Conservation (phyloP, 805 yeast species). For the Pichia cabralensis region DNA sequence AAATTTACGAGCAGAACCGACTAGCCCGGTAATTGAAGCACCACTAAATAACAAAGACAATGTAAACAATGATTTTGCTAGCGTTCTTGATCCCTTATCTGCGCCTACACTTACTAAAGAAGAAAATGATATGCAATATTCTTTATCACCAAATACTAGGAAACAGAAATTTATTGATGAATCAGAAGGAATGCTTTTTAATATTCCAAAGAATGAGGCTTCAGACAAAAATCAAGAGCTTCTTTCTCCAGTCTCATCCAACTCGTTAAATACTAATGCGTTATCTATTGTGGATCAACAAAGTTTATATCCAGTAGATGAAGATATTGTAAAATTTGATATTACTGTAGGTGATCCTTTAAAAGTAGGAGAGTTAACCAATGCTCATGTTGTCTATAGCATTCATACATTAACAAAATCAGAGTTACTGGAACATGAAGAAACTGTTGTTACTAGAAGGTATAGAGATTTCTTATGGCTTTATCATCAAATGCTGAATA, state of each 20-base stretch:
- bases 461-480: conserved; percentile 93
- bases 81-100: conserved; percentile 24
- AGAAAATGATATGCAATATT: conserved; percentile 4
- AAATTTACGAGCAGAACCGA: conserved; percentile 23
- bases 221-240: background rate
- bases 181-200: conserved; percentile 46
- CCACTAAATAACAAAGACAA: too few species aligned
- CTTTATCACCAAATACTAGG: conserved; percentile 25
- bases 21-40: background rate
- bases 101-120: conserved; percentile 1
- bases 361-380: conserved; percentile 83
- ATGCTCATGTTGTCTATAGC: conserved; percentile 80
- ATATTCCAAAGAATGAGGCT: conserved; percentile 21
- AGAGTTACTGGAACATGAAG: conserved; percentile 26
- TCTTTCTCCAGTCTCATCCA: too few species aligned
- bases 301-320: conserved; percentile 4
- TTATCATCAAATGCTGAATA: conserved; percentile 74
- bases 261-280: background rate
- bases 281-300: too few species aligned
- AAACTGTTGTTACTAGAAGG: conserved; percentile 63
- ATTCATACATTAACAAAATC: conserved; percentile 54
- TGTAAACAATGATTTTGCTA: too few species aligned
- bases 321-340: conserved; percentile 32
- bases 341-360: conserved; percentile 83
- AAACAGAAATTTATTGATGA: conserved; percentile 10